Evolutionary conservation across 179 eudicot genomes (phyloP), one percentile per base, ranked within the genome.

Genomic region (Vitellaria paradoxa): DNA sequence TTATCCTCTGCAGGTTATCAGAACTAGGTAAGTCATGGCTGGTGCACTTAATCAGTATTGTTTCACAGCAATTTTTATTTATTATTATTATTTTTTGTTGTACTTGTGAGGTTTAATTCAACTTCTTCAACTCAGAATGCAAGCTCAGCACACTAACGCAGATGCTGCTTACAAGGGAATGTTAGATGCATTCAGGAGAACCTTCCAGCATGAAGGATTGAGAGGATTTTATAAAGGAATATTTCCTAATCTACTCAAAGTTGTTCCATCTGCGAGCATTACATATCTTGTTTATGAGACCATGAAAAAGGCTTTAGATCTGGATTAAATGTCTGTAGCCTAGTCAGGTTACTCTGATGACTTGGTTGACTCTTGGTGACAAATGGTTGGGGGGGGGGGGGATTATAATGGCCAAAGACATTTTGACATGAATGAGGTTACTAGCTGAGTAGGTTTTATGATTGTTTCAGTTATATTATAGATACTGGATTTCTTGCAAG

Each of bases 211-310:
- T 47, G 77, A 63, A 64, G 77, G 77, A n/a, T 20, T 62, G 4
- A 75, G 70, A 24, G 77, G 77, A 5, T 64, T 75, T 4, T 75
- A 75, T 17, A 64, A 64, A 64, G 77, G 77, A 30, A 61, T 74
- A 42, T 61, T 74, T 20, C 77, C 77, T n/a, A 74, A 74, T 62
- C 53, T 74, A 4, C 77, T 74, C 77, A 74, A 74, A 62, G 77
- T 74, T 9, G 77, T 74, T 20, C 77, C 77, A 42, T 21, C 69
- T 2, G 69, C 37, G 37, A 30, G 37, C 37, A 30, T 30, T 30
- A 30, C 37, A 30, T 30, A 30, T 30, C 37, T 30, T 30, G 37
- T 30, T 30, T 30, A 30, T 30, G 37, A 30, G 37, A 30, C 37
- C 37, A 30, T 30, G 37, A 30, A 30, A 30, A 30, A 30, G 37